Base-by-base conservation (phyloP, 2,329 filamentous ascomycete genomes). In the Aspergillus amoenus region DNA sequence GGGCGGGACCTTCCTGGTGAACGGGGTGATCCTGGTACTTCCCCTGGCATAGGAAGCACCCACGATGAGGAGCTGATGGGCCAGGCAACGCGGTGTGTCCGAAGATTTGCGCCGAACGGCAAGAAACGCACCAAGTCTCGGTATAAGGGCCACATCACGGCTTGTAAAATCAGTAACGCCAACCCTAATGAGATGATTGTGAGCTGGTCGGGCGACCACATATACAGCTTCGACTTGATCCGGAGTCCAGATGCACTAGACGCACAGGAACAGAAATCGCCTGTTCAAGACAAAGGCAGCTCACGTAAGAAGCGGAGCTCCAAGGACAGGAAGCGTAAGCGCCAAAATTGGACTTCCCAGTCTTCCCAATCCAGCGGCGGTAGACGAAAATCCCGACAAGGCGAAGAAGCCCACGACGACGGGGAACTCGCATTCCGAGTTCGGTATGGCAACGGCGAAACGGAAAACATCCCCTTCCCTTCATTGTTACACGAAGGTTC, bases 131-230 rank as follows among this genome's bases (percentile, higher is more conserved):
- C 75, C 56, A 70, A 62, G 27, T 55, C 64, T n/a, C 65, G 68
- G 15, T 83, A 86, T 53, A 82, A 82, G 59, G 83, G 85, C 4
- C 85, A 88, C 64, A 88, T 89, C 65, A 88, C 86, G 2, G 85
- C 86, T 15, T 88, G 85, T 72, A 89, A 88, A 71, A 89, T 89
- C 65, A 88, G 85, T 62, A 84, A 88, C 71, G 84, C 84, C 8
- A 81, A 86, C 58, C 87, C 86, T 0, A 86, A 88, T 61, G 86
- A 89, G 65, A 81, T 89, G 65, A 73, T 89, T 13, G 86, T 84
- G 21, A 88, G 85, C 64, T 89, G 86, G 86, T 88, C 84, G 18
- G 84, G 84, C 21, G 85, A 88, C 60, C 80, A 84, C 60, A 85
- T 88, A 50, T 86, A 87, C 71, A 83, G 82, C 63, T 89, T 89